A percentile compares a stretch with the other conserved stretches of the same genome.
Conservation (phyloP, 139 green algal genomes). For the Chlorella sp. region DNA sequence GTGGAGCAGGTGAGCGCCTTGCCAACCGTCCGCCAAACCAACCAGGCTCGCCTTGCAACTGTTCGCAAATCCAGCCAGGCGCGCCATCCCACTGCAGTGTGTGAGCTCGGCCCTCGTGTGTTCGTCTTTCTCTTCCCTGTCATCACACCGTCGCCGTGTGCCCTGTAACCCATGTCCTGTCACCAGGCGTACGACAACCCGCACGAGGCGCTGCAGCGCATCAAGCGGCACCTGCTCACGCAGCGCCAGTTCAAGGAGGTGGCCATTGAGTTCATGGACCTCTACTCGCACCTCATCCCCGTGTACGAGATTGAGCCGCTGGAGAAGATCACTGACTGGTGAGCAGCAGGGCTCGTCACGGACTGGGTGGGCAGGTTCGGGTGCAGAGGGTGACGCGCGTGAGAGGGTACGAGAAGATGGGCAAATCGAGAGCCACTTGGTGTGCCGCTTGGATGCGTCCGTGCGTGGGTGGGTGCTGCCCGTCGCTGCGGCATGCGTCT, state of each 20-base stretch:
- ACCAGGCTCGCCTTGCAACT: too few species aligned
- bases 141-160: neutral
- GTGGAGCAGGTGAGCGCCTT: slow-evolving; percentile 90
- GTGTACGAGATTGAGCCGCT: slow-evolving; percentile 99
- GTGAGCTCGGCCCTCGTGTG: too few species aligned
- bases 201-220: slow-evolving; percentile 94
- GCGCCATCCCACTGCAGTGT: too few species aligned
- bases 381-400: neutral
- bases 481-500: too few species aligned
- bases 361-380: too few species aligned
- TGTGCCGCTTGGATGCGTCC: neutral
- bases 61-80: too few species aligned
- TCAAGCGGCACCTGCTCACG: slow-evolving; percentile 99
- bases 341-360: too few species aligned
- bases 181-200: slow-evolving; percentile 98
- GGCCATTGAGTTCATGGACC: slow-evolving; percentile 95
- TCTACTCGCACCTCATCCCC: slow-evolving; percentile 96
- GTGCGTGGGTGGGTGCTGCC: too few species aligned
- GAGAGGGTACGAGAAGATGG: neutral
- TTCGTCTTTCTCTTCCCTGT: too few species aligned
- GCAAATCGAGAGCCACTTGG: neutral
- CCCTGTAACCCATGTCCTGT: too few species aligned
- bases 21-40: too few species aligned
- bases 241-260: slow-evolving; percentile 98
- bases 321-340: slow-evolving; percentile 96